A percentile compares a stretch with the other conserved stretches of the same genome.
These are phyloP conservation scores for Paraconiothyrium sp. DNA, from an alignment of 2,329 filamentous ascomycete genomes.

Conservation along the genomic window DNA sequence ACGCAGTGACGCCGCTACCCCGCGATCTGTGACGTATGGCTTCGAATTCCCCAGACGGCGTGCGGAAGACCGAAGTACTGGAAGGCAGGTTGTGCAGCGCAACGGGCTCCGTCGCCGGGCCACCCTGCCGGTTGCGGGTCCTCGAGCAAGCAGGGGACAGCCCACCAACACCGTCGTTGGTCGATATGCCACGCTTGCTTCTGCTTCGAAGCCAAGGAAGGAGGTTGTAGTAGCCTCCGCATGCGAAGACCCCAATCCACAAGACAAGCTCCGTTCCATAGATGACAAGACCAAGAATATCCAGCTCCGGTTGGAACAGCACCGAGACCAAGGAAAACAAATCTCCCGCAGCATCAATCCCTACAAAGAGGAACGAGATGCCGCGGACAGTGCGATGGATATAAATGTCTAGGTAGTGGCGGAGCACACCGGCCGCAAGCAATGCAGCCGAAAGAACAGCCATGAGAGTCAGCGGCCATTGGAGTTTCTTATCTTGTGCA, in stretches of 20 bases:
- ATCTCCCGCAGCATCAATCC: conserved; percentile 74
- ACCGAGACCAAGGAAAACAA: conserved; percentile 72
- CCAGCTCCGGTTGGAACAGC: conserved; percentile 67
- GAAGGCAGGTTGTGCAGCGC: conserved; percentile 63
- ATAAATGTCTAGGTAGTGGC: conserved; percentile 77
- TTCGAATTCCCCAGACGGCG: conserved; percentile 57
- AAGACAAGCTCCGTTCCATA: conserved; percentile 72
- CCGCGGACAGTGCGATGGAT: conserved; percentile 71
- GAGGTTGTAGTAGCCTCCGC: conserved; percentile 72
- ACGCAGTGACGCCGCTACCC: conserved; percentile 6
- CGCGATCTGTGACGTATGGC: conserved; percentile 33
- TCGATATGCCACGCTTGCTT: conserved; percentile 30
- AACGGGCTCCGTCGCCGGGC: conserved; percentile 34
- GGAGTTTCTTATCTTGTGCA: conserved; percentile 54
- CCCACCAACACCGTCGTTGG: conserved; percentile 7
- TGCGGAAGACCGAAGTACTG: conserved; percentile 71
- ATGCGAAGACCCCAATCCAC: conserved; percentile 74
- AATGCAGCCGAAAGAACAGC: conserved; percentile 70
- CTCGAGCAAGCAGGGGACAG: conserved; percentile 3
- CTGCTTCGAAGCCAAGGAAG: conserved; percentile 63
- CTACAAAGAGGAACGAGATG: conserved; percentile 77
- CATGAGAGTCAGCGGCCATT: conserved; percentile 74
- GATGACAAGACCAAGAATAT: conserved; percentile 71
- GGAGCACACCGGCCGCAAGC: conserved; percentile 71
- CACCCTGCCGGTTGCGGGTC: conserved; percentile 13